Conservation (phyloP, 441 rosid species). For the Breynia disticha region DNA sequence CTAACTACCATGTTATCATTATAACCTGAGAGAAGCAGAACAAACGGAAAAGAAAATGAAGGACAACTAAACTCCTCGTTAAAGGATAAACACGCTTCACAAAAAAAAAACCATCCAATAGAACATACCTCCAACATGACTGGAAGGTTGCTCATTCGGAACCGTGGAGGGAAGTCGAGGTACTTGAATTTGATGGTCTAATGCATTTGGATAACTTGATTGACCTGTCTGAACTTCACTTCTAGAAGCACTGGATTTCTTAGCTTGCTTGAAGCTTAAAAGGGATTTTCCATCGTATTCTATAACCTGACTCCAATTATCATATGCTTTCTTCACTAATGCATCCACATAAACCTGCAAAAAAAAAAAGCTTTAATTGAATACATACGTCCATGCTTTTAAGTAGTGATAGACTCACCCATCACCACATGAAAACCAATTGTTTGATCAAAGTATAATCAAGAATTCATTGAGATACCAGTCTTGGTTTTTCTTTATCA, state of each 20-base stretch:
- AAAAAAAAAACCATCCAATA: background rate
- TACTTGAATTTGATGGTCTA: constrained; percentile 51
- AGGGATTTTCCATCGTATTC: constrained; percentile 94
- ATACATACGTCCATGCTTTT: background rate
- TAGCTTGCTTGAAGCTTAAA: constrained; percentile 52
- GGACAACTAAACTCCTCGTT: background rate
- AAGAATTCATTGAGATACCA: too few relatives aligned
- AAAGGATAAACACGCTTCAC: background rate
- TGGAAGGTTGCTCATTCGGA: constrained; percentile 47
- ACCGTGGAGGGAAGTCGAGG: constrained; percentile 38
- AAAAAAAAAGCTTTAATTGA: constrained; percentile 7
- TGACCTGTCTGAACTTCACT: constrained; percentile 41
- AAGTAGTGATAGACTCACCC: too few relatives aligned
- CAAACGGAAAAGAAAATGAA: background rate
- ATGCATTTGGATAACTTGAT: constrained; percentile 36
- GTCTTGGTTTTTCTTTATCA: too few relatives aligned
- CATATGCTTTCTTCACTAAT: constrained; percentile 93
- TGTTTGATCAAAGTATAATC: too few relatives aligned
- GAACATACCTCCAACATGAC: constrained; percentile 52
- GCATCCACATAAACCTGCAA: constrained; percentile 81
- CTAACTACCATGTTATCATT: constrained; percentile 38
- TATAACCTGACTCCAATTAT: constrained; percentile 74
- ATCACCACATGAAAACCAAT: too few relatives aligned
- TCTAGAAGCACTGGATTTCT: constrained; percentile 34
- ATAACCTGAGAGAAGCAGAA: constrained; percentile 36